A percentile compares a stretch with the other conserved stretches of the same genome.
These are phyloP conservation scores for Aspergillus coremiiformis DNA, from an alignment of 495 filamentous ascomycete genomes.

Conservation along the genomic window DNA sequence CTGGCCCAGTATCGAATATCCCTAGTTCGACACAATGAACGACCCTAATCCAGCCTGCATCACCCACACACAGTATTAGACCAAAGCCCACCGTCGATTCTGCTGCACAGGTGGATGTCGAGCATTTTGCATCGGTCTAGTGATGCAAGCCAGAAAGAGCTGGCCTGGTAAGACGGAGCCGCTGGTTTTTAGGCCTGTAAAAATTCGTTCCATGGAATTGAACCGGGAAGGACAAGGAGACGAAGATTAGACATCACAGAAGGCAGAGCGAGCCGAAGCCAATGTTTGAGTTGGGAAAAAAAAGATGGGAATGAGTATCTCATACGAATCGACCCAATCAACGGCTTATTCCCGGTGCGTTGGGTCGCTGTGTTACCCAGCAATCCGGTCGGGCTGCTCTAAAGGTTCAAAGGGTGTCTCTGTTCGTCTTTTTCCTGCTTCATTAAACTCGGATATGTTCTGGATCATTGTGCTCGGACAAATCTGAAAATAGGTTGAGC, in stretches of 20 bases:
- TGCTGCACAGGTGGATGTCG: constrained; percentile 10
- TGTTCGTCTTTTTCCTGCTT: constrained; percentile 1
- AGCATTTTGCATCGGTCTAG: constrained; percentile 17
- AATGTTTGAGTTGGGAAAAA: too few species aligned
- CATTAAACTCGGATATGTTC: constrained; percentile 6
- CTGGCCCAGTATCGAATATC: neutral
- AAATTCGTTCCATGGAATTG: neutral
- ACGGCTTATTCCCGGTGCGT: constrained; percentile 1
- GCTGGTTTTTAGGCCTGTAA: neutral
- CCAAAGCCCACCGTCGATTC: neutral
- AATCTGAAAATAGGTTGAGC: neutral
- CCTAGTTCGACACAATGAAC: neutral
- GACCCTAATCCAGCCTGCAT: too few species aligned
- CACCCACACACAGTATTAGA: neutral
- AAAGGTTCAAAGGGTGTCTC: neutral
- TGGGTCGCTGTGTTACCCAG: constrained; percentile 18
- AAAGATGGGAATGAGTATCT: neutral
- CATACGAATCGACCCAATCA: neutral
- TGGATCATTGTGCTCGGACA: neutral
- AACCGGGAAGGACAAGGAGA: neutral
- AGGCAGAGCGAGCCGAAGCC: too few species aligned
- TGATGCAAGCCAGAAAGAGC: neutral
- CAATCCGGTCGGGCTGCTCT: constrained; percentile 13
- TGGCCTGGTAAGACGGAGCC: neutral
- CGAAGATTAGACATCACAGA: too few species aligned